Base-by-base conservation (phyloP, 306 rosid species). In the Lotus japonicus region DNA sequence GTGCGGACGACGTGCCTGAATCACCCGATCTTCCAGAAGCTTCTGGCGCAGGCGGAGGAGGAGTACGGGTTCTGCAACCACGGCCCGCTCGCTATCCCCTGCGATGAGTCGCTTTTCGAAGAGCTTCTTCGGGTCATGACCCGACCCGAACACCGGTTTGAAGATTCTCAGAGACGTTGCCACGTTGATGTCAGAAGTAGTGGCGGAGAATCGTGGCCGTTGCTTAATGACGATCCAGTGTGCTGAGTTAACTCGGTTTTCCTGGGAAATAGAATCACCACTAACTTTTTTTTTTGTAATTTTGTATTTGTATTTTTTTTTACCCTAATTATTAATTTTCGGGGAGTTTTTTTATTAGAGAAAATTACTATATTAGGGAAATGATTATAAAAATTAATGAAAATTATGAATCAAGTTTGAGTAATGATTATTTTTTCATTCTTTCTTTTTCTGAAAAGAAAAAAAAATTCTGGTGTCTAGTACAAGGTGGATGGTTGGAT, bases 1-100 rank as follows among this genome's bases (percentile, higher is more conserved):
- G 87, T 94, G 60, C 91, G 86, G 9, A 88, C 97, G 2, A 80
- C 84, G 19, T 64, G 86, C 78, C 76, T 94, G 81, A 94, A 94
- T 80, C 98, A 94, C 66, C 98, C 97, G 3, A 69, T 94, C 79
- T 94, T 94, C 87, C 73, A 79, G 81, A 84, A 71, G 77, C 96
- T 94, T 61, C 91, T 94, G 7, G 55, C 41, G 3, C 64, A 80
- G n/a, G 97, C 97, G 33, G 98, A 90, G 36, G 98, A 94, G 19
- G 97, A 94, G 75, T 94, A 94, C 79, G 98, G 98, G 0, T 94
- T 90, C 71, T 68, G 89, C 41, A 88, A 85, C 85, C 70, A 79
- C 8, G 98, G 98, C 1, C 98, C 96, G 0, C 80, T 92, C 9
- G 72, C 79, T 8, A 80, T 92, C 58, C 98, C 98, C 1, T 94